Conservation (phyloP, 225 moss, liverwort and hornwort species). For the Straminergon stramineum region DNA sequence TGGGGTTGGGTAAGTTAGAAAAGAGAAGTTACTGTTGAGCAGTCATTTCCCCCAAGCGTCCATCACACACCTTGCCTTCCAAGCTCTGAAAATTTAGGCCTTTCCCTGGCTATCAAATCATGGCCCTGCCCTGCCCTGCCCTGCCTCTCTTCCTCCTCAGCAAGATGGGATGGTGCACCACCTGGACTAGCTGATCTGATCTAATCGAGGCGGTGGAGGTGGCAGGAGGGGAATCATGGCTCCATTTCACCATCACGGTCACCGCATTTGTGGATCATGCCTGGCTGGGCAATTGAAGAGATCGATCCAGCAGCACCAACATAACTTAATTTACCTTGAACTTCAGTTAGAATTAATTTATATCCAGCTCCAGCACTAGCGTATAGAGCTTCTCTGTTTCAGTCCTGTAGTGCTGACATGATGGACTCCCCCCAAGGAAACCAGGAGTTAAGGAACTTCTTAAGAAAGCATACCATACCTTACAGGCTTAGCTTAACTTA, state of each 20-base stretch:
- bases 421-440: background rate
- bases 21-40: background rate
- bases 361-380: background rate
- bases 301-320: too few species aligned
- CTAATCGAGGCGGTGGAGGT: background rate
- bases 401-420: background rate
- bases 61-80: background rate
- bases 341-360: too few species aligned
- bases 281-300: background rate
- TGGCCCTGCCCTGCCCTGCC: background rate
- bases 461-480: too few species aligned
- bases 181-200: background rate
- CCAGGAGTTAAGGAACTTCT: too few species aligned
- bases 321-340: too few species aligned
- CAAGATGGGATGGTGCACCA: background rate
- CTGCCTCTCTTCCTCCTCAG: background rate
- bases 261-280: background rate
- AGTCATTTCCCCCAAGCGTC: background rate
- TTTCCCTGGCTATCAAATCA: background rate
- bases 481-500: too few species aligned
- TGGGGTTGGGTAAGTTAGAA: background rate
- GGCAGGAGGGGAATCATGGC: background rate
- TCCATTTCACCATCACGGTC: background rate
- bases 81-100: background rate
- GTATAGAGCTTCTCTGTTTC: background rate